Evolutionary conservation across 805 yeast species (phyloP).

Genomic region (Dipodascopsis uninucleata): DNA sequence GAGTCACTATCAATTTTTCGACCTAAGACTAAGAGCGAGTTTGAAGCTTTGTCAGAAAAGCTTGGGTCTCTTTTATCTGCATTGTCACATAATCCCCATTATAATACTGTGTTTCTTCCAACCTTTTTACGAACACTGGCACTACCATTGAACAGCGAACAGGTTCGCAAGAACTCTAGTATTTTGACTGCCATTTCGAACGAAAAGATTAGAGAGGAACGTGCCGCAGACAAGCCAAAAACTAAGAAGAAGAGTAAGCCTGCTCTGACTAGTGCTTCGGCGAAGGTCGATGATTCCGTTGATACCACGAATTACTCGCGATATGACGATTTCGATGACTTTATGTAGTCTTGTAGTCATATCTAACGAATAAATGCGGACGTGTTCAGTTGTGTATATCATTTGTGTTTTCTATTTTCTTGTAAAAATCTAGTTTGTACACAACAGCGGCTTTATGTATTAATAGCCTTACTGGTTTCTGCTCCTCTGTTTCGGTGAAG

Average conservation of each 20-base stretch:
- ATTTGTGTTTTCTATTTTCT: too few species aligned
- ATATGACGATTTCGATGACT: constrained; percentile 43
- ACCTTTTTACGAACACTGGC: constrained; percentile 83
- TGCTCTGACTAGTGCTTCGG: constrained; percentile 65
- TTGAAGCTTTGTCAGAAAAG: constrained; percentile 70
- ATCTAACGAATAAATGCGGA: too few species aligned
- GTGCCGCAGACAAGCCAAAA: constrained; percentile 22
- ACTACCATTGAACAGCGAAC: constrained; percentile 76
- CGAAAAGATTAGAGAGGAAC: constrained; percentile 82
- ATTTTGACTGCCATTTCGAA: constrained; percentile 77
- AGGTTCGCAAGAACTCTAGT: constrained; percentile 76
- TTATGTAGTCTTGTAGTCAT: too few species aligned
- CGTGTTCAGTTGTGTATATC: too few species aligned
- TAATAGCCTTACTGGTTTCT: too few species aligned
- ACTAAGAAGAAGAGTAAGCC: constrained; percentile 97
- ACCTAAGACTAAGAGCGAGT: constrained; percentile 76
- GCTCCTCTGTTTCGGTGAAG: too few species aligned
- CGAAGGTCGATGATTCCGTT: constrained; percentile 56
- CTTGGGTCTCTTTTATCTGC: constrained; percentile 57
- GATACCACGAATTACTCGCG: constrained; percentile 50
- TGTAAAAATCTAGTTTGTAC: too few species aligned
- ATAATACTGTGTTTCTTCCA: constrained; percentile 65
- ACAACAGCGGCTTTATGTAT: too few species aligned
- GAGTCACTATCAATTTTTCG: constrained; percentile 62
- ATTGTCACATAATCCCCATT: constrained; percentile 61